These are phyloP conservation scores for Yamadazyma aaseri DNA, from an alignment of 1,139 yeast genomes.

Conservation along the genomic window DNA sequence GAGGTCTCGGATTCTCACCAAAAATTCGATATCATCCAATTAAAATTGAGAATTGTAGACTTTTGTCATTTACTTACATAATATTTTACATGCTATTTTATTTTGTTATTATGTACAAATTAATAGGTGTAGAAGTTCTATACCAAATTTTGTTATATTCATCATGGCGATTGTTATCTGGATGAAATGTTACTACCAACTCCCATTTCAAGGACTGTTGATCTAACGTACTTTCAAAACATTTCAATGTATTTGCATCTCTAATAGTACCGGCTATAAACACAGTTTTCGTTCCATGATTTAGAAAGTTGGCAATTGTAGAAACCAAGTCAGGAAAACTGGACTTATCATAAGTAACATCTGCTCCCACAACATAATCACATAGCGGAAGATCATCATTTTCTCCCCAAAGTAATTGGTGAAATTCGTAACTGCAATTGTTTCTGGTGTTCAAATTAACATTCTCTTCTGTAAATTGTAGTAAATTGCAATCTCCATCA, in stretches of 20 bases:
- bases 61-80: slow-evolving; percentile 4
- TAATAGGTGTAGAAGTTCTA: slow-evolving; percentile 26
- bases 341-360: slow-evolving; percentile 76
- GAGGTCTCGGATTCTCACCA: slow-evolving; percentile 9
- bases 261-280: slow-evolving; percentile 75
- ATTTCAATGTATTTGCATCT: slow-evolving; percentile 53
- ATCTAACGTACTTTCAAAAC: slow-evolving; percentile 49
- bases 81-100: neutral
- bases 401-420: slow-evolving; percentile 60
- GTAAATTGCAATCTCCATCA: slow-evolving; percentile 72
- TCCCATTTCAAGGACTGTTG: slow-evolving; percentile 25
- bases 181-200: slow-evolving; percentile 14
- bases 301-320: slow-evolving; percentile 45
- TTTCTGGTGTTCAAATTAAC: slow-evolving; percentile 40
- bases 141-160: slow-evolving; percentile 27
- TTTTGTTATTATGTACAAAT: slow-evolving; percentile 5
- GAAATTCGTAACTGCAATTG: slow-evolving; percentile 15
- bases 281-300: slow-evolving; percentile 30
- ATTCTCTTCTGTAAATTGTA: slow-evolving; percentile 50
- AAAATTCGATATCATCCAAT: slow-evolving; percentile 9
- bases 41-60: slow-evolving; percentile 1
- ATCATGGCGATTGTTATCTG: neutral
- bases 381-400: slow-evolving; percentile 26
- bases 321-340: slow-evolving; percentile 55
- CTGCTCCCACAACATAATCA: slow-evolving; percentile 71